phyloP scores from a whole-genome alignment of 1,284 basidiomycete genomes.

The Heliocybe sulcata region DNA sequence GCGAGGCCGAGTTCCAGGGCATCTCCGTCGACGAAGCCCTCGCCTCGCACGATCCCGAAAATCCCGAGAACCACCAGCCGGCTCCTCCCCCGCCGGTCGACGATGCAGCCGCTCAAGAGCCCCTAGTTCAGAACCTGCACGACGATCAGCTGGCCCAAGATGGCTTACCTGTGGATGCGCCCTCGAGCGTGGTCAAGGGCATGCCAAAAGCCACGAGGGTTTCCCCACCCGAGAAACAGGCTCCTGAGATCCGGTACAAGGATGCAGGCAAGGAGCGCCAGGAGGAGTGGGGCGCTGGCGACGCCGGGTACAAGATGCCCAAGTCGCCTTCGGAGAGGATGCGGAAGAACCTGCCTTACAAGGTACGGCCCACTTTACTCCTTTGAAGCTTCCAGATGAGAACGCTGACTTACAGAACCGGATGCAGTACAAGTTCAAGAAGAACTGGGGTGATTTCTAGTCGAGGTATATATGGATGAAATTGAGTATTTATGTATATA shows the following conservation, averaged over 20 bases:
- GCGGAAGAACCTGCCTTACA: constrained; percentile 79
- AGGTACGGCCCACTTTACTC: constrained; percentile 41
- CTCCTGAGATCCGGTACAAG: constrained; percentile 54
- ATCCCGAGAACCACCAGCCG: constrained; percentile 15
- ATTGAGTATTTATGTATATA: background rate
- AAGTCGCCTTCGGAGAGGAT: constrained; percentile 61
- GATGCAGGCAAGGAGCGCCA: constrained; percentile 40
- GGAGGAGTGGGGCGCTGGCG: constrained; percentile 68
- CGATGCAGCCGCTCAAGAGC: constrained; percentile 12
- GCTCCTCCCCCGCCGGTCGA: constrained; percentile 16
- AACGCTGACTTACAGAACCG: constrained; percentile 42
- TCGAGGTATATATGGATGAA: too few relatives aligned
- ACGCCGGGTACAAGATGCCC: constrained; percentile 70
- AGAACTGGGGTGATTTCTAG: constrained; percentile 80
- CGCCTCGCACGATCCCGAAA: constrained; percentile 35
- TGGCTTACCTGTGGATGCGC: constrained; percentile 9
- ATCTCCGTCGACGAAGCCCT: constrained; percentile 67
- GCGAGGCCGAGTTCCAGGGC: constrained; percentile 78
- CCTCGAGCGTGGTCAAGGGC: constrained; percentile 12
- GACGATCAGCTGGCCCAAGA: constrained; percentile 6
- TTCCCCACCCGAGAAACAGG: constrained; percentile 55
- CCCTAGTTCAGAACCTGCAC: constrained; percentile 13
- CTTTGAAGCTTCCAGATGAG: constrained; percentile 15
- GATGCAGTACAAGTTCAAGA: constrained; percentile 82
- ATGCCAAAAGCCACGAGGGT: constrained; percentile 50